These are phyloP conservation scores for Lunularia cruciata DNA, from an alignment of 225 moss, liverwort and hornwort species.

Conservation along the genomic window DNA sequence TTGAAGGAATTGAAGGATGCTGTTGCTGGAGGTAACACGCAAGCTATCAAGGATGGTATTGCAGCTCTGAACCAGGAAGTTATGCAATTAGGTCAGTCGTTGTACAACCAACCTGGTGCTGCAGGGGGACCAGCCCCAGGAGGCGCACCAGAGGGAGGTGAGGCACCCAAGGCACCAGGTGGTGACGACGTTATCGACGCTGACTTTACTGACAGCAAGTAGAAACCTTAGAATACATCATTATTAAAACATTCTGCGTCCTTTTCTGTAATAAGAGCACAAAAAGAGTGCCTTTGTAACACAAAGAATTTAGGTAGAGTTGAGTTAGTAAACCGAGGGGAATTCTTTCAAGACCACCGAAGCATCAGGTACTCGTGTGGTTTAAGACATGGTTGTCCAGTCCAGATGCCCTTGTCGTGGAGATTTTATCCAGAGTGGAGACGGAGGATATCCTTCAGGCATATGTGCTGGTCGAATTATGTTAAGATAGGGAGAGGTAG, in stretches of 20 bases:
- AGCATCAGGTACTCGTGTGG: constrained; percentile 6
- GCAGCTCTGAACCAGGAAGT: constrained; percentile 92
- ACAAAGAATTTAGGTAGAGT: constrained; percentile 12
- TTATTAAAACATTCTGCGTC: not conserved
- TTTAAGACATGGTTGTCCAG: not conserved
- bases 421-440: not conserved
- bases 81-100: constrained; percentile 85
- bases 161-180: constrained; percentile 31
- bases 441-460: not conserved
- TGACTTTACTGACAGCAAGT: constrained; percentile 87
- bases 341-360: constrained; percentile 14
- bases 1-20: constrained; percentile 82
- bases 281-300: constrained; percentile 11
- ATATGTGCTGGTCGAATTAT: too few species aligned
- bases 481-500: not conserved
- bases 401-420: not conserved
- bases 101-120: constrained; percentile 89
- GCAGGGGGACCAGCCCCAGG: constrained; percentile 61
- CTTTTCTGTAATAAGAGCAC: constrained; percentile 8
- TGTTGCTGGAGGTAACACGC: constrained; percentile 62
- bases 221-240: constrained; percentile 22
- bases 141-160: constrained; percentile 66
- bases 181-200: constrained; percentile 54
- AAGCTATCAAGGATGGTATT: constrained; percentile 76
- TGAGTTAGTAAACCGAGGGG: constrained; percentile 11